These are phyloP conservation scores for Lumnitzera littorea DNA, from an alignment of 345 rosid genomes.

Conservation along the genomic window DNA sequence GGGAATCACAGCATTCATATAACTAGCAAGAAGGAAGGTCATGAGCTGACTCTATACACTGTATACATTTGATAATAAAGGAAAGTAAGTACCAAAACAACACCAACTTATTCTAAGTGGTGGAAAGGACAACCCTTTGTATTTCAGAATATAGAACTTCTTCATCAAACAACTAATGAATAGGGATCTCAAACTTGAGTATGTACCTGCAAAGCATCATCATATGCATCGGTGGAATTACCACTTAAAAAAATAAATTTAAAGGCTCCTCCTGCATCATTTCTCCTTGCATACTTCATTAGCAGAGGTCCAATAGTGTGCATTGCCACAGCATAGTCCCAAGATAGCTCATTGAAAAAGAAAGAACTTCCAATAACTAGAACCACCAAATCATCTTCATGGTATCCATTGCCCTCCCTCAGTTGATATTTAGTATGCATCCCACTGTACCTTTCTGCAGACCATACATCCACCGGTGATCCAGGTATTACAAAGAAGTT, in stretches of 20 bases:
- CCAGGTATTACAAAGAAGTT: slow-evolving; percentile 96
- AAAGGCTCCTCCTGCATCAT: slow-evolving; percentile 44
- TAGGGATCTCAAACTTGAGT: not conserved
- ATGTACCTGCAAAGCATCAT: slow-evolving; percentile 70
- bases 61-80: too few relatives aligned
- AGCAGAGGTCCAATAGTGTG: slow-evolving; percentile 74
- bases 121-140: too few relatives aligned
- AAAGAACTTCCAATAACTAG: slow-evolving; percentile 79
- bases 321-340: slow-evolving; percentile 86
- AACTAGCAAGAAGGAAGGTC: too few relatives aligned
- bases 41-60: too few relatives aligned
- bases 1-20: too few relatives aligned
- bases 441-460: slow-evolving; percentile 65
- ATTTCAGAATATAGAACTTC: not conserved
- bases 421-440: slow-evolving; percentile 49
- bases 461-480: slow-evolving; percentile 86
- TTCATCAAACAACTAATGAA: not conserved
- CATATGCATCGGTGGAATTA: slow-evolving; percentile 62
- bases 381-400: slow-evolving; percentile 60
- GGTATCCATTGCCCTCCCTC: slow-evolving; percentile 54
- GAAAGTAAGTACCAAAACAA: too few relatives aligned
- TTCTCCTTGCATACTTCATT: slow-evolving; percentile 61
- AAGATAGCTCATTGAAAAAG: slow-evolving; percentile 66
- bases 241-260: slow-evolving; percentile 84
- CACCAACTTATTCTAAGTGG: too few relatives aligned